phyloP scores from a whole-genome alignment of 257 asterid species.

The Solanum ossicruentum region DNA sequence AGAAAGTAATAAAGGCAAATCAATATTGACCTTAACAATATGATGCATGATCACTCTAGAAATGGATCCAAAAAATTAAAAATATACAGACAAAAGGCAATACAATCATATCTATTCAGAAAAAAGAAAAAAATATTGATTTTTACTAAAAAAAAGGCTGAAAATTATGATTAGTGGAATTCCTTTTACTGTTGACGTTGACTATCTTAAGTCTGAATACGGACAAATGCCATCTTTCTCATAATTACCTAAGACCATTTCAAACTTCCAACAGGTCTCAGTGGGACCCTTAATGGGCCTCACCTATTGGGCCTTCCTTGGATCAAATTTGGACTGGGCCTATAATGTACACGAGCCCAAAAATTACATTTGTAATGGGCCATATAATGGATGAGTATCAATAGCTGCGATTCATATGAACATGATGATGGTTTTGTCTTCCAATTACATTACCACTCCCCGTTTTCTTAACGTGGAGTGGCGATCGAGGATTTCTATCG shows the following conservation, averaged over 20 bases:
- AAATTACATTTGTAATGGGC: neutral
- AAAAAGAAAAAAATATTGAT: too few relatives aligned
- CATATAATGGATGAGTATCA: neutral
- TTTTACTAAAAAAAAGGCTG: neutral
- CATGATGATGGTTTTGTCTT: neutral
- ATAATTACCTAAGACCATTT: neutral
- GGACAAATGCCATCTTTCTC: neutral
- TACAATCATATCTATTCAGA: neutral
- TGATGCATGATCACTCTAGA: neutral
- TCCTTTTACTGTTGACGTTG: neutral
- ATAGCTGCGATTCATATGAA: conserved; percentile 2
- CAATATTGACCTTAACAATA: neutral
- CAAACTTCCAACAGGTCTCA: neutral
- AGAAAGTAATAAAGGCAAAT: neutral
- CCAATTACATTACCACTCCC: neutral
- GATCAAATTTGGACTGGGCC: neutral
- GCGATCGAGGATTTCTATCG: conserved; percentile 8
- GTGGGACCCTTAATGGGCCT: neutral
- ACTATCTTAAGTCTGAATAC: neutral
- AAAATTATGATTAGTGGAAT: neutral
- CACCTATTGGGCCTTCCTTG: neutral
- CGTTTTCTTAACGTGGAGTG: conserved; percentile 10
- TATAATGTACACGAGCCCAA: neutral
- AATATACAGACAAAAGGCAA: neutral
- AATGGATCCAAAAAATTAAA: neutral